Evolutionary conservation across 345 rosid genomes (phyloP).

Genomic region (Lepidium aucheri): DNA sequence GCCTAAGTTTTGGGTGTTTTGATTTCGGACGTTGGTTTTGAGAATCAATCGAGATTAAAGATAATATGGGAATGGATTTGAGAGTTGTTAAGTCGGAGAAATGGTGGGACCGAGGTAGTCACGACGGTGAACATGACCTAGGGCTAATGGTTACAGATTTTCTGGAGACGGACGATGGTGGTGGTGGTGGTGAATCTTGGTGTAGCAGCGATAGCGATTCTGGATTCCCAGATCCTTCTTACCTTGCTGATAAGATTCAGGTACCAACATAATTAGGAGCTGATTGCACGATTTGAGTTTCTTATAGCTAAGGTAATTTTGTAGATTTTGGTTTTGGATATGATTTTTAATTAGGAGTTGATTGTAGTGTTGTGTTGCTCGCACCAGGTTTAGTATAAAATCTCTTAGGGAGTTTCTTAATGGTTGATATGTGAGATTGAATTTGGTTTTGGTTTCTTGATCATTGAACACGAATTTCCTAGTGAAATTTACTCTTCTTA

Average conservation of each 20-base stretch:
- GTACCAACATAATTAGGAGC: constrained; percentile 28
- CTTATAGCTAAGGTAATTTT: neutral
- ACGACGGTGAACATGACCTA: constrained; percentile 83
- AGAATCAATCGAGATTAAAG: neutral
- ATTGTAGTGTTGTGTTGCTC: neutral
- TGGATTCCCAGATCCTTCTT: constrained; percentile 60
- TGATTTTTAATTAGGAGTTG: neutral
- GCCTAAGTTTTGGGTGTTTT: neutral
- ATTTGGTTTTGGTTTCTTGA: too few species aligned
- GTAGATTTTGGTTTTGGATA: neutral
- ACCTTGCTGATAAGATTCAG: constrained; percentile 68
- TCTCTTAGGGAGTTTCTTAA: neutral
- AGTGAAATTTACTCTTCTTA: neutral
- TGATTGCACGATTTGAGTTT: neutral
- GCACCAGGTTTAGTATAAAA: neutral
- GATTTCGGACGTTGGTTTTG: neutral
- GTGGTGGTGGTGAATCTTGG: constrained; percentile 44
- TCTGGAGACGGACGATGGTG: constrained; percentile 52
- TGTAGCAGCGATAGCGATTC: constrained; percentile 89
- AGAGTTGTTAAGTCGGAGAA: constrained; percentile 43
- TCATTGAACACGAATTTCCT: neutral
- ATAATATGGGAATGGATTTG: constrained; percentile 42
- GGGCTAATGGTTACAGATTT: constrained; percentile 86
- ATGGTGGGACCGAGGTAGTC: constrained; percentile 42
- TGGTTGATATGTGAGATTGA: neutral